These are phyloP conservation scores for Colletotrichum incanum DNA, from an alignment of 2,329 filamentous ascomycete genomes.

Conservation along the genomic window DNA sequence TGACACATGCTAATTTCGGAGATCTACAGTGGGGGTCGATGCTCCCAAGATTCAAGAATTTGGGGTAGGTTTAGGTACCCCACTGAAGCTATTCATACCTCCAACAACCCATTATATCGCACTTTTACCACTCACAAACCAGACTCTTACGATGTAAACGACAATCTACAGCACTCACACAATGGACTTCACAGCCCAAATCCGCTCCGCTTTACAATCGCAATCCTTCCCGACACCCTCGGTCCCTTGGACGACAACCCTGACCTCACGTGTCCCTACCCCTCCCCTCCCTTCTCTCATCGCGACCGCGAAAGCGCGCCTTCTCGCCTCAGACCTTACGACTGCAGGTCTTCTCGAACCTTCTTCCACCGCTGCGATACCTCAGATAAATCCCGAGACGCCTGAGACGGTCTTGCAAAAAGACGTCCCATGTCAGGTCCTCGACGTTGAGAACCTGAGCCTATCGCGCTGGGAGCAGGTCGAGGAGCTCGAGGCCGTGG, in stretches of 20 bases:
- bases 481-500: slow-evolving; percentile 82
- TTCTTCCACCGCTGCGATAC: slow-evolving; percentile 59
- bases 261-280: slow-evolving; percentile 70
- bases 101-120: not conserved
- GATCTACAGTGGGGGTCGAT: slow-evolving; percentile 38
- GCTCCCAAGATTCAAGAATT: slow-evolving; percentile 5
- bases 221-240: slow-evolving; percentile 70
- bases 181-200: slow-evolving; percentile 62
- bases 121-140: not conserved
- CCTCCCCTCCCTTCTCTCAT: slow-evolving; percentile 80
- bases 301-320: slow-evolving; percentile 84
- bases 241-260: slow-evolving; percentile 73
- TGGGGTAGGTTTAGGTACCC: slow-evolving; percentile 29
- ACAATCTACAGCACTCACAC: not conserved
- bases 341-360: slow-evolving; percentile 67
- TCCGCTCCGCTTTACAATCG: slow-evolving; percentile 65
- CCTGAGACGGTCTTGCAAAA: slow-evolving; percentile 71
- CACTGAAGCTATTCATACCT: slow-evolving; percentile 35
- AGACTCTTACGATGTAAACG: slow-evolving; percentile 3
- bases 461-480: slow-evolving; percentile 89
- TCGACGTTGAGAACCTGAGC: slow-evolving; percentile 89
- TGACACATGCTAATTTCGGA: slow-evolving; percentile 25
- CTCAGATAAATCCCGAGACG: slow-evolving; percentile 66
- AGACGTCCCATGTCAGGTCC: slow-evolving; percentile 83
- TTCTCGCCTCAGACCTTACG: slow-evolving; percentile 85